Evolutionary conservation across 305 asterid genomes (phyloP).

Genomic region (Rubia tinctorum): DNA sequence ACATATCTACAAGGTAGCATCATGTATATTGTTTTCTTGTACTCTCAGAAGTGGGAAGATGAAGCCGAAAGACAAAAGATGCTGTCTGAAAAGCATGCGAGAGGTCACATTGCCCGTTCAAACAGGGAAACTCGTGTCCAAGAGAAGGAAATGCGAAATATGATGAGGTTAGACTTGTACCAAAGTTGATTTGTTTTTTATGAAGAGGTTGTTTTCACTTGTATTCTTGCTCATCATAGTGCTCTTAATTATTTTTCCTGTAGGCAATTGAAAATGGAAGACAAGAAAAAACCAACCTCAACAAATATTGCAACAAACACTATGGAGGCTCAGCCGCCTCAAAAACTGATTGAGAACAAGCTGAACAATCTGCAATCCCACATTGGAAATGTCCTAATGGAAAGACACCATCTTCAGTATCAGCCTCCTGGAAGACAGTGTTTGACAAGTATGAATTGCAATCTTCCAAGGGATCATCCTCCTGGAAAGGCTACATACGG

Average conservation of each 20-base stretch:
- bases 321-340: constrained; percentile 11
- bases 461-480: constrained; percentile 10
- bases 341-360: constrained; percentile 10
- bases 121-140: constrained; percentile 58
- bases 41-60: constrained; percentile 66
- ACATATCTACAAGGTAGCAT: constrained; percentile 3
- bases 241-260: constrained; percentile 8
- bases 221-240: constrained; percentile 6
- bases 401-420: constrained; percentile 23
- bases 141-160: constrained; percentile 42
- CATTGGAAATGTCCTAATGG: constrained; percentile 16
- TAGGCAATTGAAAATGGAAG: constrained; percentile 30
- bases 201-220: background rate
- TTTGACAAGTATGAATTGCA: constrained; percentile 26
- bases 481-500: background rate
- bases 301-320: constrained; percentile 19
- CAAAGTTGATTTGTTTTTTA: background rate
- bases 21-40: constrained; percentile 5
- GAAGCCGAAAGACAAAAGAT: constrained; percentile 67
- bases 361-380: constrained; percentile 8
- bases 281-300: constrained; percentile 12
- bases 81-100: constrained; percentile 70
- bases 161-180: constrained; percentile 45
- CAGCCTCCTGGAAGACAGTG: constrained; percentile 38
- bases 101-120: constrained; percentile 77